Evolutionary conservation across 768 basidiomycete genomes (phyloP).

Genomic region (Coprinopsis sp.): DNA sequence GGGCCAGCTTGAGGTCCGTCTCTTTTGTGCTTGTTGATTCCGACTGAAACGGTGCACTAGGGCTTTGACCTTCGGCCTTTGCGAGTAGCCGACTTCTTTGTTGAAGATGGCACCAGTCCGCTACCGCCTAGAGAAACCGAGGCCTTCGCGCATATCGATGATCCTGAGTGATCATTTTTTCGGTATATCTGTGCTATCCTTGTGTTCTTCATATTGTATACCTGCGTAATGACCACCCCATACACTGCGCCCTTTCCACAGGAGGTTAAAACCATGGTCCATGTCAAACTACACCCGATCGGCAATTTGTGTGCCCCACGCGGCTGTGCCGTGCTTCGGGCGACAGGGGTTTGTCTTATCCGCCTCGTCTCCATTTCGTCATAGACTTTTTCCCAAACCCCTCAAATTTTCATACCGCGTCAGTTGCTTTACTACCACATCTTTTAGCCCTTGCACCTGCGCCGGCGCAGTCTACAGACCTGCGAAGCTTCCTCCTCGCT

Average conservation of each 20-base stretch:
- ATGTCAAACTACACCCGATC: no score
- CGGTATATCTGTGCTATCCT: background rate
- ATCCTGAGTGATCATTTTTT: conserved; percentile 4
- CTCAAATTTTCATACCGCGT: no score
- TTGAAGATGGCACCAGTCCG: conserved; percentile 34
- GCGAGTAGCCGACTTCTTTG: conserved; percentile 62
- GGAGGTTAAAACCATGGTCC: no score
- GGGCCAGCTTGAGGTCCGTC: conserved; percentile 44
- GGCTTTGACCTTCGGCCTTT: conserved; percentile 77
- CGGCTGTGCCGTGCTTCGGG: no score
- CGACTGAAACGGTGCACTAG: conserved; percentile 32
- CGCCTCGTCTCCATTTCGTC: no score
- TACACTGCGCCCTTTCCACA: background rate
- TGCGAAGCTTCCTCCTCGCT: no score
- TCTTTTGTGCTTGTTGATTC: background rate
- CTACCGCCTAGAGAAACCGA: conserved; percentile 24
- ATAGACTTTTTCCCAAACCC: no score
- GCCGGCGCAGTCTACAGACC: no score
- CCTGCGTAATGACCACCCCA: background rate
- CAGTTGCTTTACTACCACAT: no score
- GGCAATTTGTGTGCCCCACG: no score
- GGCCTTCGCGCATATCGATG: conserved; percentile 20
- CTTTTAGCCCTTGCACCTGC: no score
- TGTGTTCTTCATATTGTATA: background rate
- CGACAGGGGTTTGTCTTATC: no score